Evolutionary conservation across 306 rosid species (phyloP).

Genomic region (Elaeagnus macrophylla): DNA sequence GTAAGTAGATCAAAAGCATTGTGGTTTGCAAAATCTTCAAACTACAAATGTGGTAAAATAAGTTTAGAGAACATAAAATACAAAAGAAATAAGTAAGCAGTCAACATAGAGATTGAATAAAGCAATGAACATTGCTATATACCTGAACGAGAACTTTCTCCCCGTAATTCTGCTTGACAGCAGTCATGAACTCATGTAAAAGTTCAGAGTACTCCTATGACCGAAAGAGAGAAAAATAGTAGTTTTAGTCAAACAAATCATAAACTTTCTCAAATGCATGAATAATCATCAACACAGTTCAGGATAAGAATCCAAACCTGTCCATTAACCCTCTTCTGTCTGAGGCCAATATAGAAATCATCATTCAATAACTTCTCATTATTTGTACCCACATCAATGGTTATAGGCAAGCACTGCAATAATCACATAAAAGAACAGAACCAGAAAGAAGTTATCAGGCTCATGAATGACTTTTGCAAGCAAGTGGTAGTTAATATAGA

Average conservation of each 20-base stretch:
- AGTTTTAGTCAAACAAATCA: slow-evolving; percentile 5
- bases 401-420: slow-evolving; percentile 90
- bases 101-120: slow-evolving; percentile 1
- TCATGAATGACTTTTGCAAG: no score
- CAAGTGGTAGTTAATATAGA: no score
- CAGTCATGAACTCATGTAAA: slow-evolving; percentile 75
- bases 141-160: slow-evolving; percentile 93
- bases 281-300: background rate
- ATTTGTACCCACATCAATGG: slow-evolving; percentile 99
- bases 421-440: slow-evolving; percentile 8
- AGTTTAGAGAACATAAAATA: slow-evolving; percentile 18
- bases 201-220: slow-evolving; percentile 82
- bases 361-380: slow-evolving; percentile 74
- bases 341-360: slow-evolving; percentile 88
- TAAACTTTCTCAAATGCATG: slow-evolving; percentile 9
- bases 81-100: slow-evolving; percentile 3
- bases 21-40: slow-evolving; percentile 99
- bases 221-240: background rate
- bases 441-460: slow-evolving; percentile 11
- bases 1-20: slow-evolving; percentile 94
- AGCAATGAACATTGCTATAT: slow-evolving; percentile 9
- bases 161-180: slow-evolving; percentile 82
- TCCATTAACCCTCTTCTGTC: slow-evolving; percentile 81
- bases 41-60: slow-evolving; percentile 36
- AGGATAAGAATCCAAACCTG: slow-evolving; percentile 41